Conservation (phyloP, 1,139 yeast species). For the Geotrichum candidum region DNA sequence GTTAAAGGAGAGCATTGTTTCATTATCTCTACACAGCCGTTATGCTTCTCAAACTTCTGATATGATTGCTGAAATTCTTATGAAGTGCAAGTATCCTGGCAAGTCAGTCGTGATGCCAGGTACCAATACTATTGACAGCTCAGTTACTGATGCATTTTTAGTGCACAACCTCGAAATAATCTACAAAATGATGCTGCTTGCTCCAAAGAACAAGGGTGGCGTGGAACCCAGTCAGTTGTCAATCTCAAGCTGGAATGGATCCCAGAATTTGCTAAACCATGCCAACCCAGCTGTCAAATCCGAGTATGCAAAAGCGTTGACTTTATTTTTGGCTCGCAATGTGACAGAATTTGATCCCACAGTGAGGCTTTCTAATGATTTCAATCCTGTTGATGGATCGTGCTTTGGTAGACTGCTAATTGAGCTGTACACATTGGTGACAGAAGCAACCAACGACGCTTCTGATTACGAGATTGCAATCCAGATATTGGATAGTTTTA, state of each 20-base stretch:
- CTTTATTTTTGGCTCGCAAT: conserved; percentile 22
- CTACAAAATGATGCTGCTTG: neutral
- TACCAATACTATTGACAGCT: neutral
- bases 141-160: neutral
- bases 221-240: conserved; percentile 12
- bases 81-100: conserved; percentile 5
- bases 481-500: neutral
- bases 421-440: conserved; percentile 3
- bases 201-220: neutral
- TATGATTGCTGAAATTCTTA: conserved; percentile 49
- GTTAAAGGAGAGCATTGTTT: conserved; percentile 45
- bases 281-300: conserved; percentile 25
- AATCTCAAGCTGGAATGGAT: conserved; percentile 33
- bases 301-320: conserved; percentile 27
- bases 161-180: conserved; percentile 7
- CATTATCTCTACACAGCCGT: conserved; percentile 64
- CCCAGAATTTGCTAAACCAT: conserved; percentile 29
- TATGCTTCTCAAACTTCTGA: conserved; percentile 79
- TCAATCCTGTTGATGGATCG: conserved; percentile 2
- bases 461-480: neutral
- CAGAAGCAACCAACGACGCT: neutral
- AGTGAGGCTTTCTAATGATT: neutral
- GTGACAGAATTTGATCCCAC: neutral
- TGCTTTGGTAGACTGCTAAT: conserved; percentile 2
- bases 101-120: neutral